Conservation (phyloP, 768 basidiomycete species). For the Nidula microcarpa region DNA sequence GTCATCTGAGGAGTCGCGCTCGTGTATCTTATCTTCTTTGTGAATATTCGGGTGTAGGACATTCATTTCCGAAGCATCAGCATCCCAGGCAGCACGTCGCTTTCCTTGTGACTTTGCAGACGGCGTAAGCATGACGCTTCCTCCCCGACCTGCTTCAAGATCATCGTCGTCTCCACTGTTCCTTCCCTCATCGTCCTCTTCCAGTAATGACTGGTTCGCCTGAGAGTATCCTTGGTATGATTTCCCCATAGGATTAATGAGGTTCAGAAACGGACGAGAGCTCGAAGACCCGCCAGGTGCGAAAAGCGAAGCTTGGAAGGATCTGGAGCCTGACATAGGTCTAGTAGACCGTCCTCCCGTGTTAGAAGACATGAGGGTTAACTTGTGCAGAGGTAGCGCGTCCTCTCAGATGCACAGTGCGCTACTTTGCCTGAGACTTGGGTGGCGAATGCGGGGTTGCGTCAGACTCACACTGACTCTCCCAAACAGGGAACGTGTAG, state of each 20-base stretch:
- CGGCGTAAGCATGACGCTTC: constrained; percentile 20
- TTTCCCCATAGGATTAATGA: constrained; percentile 78
- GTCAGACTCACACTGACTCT: neutral
- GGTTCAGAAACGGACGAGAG: constrained; percentile 76
- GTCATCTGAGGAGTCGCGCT: constrained; percentile 68
- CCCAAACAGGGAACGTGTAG: neutral
- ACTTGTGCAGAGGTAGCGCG: neutral
- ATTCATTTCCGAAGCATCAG: constrained; percentile 51
- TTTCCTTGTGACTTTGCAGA: constrained; percentile 38
- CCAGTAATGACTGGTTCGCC: constrained; percentile 65
- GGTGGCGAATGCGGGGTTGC: neutral
- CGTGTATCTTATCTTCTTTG: constrained; percentile 57
- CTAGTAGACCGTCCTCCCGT: neutral
- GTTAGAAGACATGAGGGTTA: constrained; percentile 17
- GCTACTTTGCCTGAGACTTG: constrained; percentile 7
- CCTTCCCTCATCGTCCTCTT: constrained; percentile 65
- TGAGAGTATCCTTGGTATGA: constrained; percentile 73
- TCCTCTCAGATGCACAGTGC: neutral
- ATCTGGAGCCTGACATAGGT: constrained; percentile 19
- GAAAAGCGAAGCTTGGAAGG: constrained; percentile 30
- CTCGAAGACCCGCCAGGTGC: constrained; percentile 40
- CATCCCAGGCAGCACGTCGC: constrained; percentile 58
- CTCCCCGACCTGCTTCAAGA: constrained; percentile 60
- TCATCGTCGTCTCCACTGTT: constrained; percentile 48
- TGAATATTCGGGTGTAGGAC: constrained; percentile 70